Conservation (phyloP, 352 stramenopile species). For the Thalassiosira allenii region DNA sequence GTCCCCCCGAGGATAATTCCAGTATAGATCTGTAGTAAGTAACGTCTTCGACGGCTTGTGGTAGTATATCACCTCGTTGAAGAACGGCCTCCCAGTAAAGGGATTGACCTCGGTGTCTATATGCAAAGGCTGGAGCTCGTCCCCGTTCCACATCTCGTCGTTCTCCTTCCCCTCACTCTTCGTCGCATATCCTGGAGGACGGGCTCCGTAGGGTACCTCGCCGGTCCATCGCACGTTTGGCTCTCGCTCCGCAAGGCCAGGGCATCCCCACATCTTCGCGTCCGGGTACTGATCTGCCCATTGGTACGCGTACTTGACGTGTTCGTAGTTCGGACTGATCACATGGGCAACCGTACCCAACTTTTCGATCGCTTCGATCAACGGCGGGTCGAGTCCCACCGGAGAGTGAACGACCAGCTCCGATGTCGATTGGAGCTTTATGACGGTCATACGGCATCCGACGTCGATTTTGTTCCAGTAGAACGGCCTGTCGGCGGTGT, state of each 20-base stretch:
- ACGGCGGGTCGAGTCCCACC: slow-evolving; percentile 63
- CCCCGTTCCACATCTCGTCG: slow-evolving; percentile 62
- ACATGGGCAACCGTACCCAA: slow-evolving; percentile 77
- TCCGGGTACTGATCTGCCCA: slow-evolving; percentile 78
- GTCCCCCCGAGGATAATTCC: slow-evolving; percentile 83
- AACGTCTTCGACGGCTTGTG: slow-evolving; percentile 75
- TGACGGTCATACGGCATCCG: slow-evolving; percentile 79
- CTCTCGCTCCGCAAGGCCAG: slow-evolving; percentile 66
- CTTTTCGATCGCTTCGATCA: slow-evolving; percentile 64
- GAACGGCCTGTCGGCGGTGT: slow-evolving; percentile 79
- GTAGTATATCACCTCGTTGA: slow-evolving; percentile 86
- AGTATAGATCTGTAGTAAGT: slow-evolving; percentile 83
- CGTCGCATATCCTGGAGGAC: slow-evolving; percentile 38
- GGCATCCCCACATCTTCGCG: slow-evolving; percentile 82
- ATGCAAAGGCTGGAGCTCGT: slow-evolving; percentile 74
- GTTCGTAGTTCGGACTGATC: slow-evolving; percentile 85
- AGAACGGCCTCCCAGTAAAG: slow-evolving; percentile 83
- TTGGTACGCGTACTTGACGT: slow-evolving; percentile 80
- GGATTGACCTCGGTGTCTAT: slow-evolving; percentile 80
- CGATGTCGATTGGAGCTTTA: slow-evolving; percentile 51
- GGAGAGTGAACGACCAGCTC: slow-evolving; percentile 81
- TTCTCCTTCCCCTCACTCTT: slow-evolving; percentile 1
- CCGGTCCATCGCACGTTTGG: slow-evolving; percentile 65
- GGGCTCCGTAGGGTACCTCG: slow-evolving; percentile 65
- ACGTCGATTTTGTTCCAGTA: slow-evolving; percentile 86